These are phyloP conservation scores for Ceratobasidium sp. DNA, from an alignment of 1,284 basidiomycete species.

Conservation along the genomic window DNA sequence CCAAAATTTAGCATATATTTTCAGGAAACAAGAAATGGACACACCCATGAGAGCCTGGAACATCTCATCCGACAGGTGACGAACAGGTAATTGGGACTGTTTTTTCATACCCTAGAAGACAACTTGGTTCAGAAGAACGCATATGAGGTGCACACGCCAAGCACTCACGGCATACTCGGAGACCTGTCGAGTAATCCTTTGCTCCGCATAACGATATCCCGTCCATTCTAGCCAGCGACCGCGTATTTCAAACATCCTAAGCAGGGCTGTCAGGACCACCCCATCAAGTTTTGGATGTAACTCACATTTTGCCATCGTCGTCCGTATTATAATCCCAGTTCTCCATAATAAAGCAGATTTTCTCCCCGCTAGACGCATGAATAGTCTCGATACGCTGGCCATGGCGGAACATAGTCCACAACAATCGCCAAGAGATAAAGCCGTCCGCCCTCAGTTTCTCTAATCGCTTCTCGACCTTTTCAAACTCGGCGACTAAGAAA, in stretches of 20 bases:
- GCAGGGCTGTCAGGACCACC: neutral
- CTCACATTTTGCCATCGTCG: constrained; percentile 40
- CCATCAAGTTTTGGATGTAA: neutral
- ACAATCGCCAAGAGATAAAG: constrained; percentile 37
- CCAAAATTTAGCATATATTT: neutral
- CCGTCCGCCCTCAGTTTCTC: constrained; percentile 35
- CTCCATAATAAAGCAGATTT: constrained; percentile 34
- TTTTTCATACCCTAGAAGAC: constrained; percentile 36
- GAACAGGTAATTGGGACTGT: constrained; percentile 17
- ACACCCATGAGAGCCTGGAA: constrained; percentile 25
- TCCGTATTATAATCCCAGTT: constrained; percentile 35
- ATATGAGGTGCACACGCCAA: neutral
- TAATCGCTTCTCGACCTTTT: constrained; percentile 28
- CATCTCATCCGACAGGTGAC: constrained; percentile 39
- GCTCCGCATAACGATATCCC: constrained; percentile 35
- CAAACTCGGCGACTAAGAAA: constrained; percentile 25
- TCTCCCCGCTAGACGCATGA: constrained; percentile 37
- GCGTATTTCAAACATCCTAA: constrained; percentile 34
- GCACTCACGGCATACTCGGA: constrained; percentile 26
- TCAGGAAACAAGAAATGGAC: neutral
- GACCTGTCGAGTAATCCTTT: constrained; percentile 39
- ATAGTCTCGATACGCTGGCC: constrained; percentile 36
- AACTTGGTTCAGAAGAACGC: neutral
- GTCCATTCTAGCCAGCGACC: constrained; percentile 42
- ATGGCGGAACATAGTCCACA: constrained; percentile 37